These are phyloP conservation scores for Penicillium sp. DNA, from an alignment of 2,329 filamentous ascomycete species.

Conservation along the genomic window DNA sequence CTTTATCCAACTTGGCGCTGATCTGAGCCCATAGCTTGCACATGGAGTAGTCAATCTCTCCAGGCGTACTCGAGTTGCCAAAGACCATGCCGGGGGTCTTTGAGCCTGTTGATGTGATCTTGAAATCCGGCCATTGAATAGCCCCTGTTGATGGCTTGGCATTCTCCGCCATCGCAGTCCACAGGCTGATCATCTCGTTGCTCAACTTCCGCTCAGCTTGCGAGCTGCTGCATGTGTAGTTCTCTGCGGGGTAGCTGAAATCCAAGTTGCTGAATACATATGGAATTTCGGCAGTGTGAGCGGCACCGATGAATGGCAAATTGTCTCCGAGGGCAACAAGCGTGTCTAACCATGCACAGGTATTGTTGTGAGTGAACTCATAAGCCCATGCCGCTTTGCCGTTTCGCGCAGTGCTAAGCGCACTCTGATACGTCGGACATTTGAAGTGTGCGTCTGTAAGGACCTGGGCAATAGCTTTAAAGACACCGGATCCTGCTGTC, in stretches of 20 bases:
- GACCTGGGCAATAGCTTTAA: conserved; percentile 16
- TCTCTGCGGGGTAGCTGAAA: background rate
- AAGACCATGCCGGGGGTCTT: conserved; percentile 15
- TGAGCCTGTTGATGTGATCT: background rate
- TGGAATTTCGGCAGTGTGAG: conserved; percentile 22
- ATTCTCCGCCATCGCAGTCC: conserved; percentile 23
- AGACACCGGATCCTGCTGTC: background rate
- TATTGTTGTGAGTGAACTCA: conserved; percentile 20
- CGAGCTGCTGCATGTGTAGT: conserved; percentile 14
- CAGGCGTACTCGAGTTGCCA: conserved; percentile 7
- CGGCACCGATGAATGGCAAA: conserved; percentile 3
- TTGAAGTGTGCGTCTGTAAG: conserved; percentile 15
- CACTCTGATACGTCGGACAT: conserved; percentile 18
- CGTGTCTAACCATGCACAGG: conserved; percentile 20
- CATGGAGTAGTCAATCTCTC: conserved; percentile 14
- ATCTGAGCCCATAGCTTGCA: conserved; percentile 20
- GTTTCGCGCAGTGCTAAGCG: conserved; percentile 6
- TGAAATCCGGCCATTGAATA: conserved; percentile 19
- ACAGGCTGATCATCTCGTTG: conserved; percentile 18
- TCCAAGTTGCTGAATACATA: conserved; percentile 20
- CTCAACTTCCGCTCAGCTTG: conserved; percentile 13
- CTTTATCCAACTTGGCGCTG: background rate
- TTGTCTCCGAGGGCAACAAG: conserved; percentile 1
- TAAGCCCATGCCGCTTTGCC: conserved; percentile 21
- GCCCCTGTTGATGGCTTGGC: conserved; percentile 15